Evolutionary conservation across 2,329 filamentous ascomycete genomes (phyloP), one percentile per base, ranked within the genome.

Genomic region (Diaporthe citriasiana): DNA sequence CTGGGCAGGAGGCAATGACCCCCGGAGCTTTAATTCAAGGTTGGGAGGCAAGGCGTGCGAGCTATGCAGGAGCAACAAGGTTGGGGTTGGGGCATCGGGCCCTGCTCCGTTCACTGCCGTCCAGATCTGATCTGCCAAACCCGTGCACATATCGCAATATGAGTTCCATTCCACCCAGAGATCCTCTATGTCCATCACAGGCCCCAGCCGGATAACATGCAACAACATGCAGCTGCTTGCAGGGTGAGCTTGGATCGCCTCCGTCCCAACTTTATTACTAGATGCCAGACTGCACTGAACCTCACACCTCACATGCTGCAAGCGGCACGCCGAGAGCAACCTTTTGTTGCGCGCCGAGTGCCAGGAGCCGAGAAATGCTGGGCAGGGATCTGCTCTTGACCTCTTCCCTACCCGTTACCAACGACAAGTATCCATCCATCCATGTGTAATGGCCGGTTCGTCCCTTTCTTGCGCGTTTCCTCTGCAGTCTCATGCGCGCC

Each of bases 401-500:
- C 9, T 68, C 60, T 66, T 40, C 63, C 45, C 63, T 68, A 15
- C 63, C 15, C n/a, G 27, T 7, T n/a, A 25, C 42, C 60, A 8
- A 51, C 27, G 8, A 15, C 27, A n/a, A 45, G 25, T 53, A 51
- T n/a, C 45, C 10, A 51, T 27, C 45, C 45, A 66, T 66, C 22
- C 45, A n/a, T 50, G 45, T 50, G 45, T 50, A 3, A 38, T 68
- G 47, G n/a, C 47, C 47, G 63, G 45, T 53, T 68, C 47, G 63
- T 68, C 63, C 63, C 63, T 68, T 68, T 68, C 22, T 40, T 19
- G 47, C 47, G 63, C 63, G 63, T 68, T 53, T 68, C 45, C 47
- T 53, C 47, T 68, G 10, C 47, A 68, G 45, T 68, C n/a, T 68
- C 30, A 30, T 68, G 47, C 63, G 45, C 30, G 63, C 63, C 63